Evolutionary conservation across 768 basidiomycete species (phyloP).

Genomic region (Porphyrellus cyaneotinctus): DNA sequence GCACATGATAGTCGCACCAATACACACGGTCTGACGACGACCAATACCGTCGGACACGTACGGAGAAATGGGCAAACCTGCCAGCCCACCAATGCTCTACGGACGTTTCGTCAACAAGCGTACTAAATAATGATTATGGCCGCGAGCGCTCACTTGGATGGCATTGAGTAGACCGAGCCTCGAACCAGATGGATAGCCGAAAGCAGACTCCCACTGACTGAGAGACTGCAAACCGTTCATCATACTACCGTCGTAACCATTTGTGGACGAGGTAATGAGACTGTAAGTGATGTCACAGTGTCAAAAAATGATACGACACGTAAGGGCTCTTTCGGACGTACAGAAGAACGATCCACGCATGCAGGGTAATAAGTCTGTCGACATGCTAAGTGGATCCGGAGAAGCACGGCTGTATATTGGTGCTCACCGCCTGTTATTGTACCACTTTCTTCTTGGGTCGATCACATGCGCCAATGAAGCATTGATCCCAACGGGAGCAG

Average conservation of each 20-base stretch:
- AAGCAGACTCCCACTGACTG: constrained; percentile 57
- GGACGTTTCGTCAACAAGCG: not conserved
- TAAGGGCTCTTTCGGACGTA: constrained; percentile 27
- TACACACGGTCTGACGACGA: constrained; percentile 58
- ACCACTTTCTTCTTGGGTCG: constrained; percentile 68
- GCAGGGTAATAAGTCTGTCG: constrained; percentile 53
- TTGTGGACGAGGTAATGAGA: constrained; percentile 72
- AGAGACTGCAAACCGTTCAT: constrained; percentile 78
- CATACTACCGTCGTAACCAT: constrained; percentile 74
- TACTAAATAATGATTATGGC: not conserved
- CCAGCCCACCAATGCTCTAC: constrained; percentile 67
- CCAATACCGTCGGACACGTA: constrained; percentile 71
- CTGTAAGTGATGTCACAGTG: constrained; percentile 27
- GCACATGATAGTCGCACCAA: constrained; percentile 71
- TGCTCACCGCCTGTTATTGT: constrained; percentile 67
- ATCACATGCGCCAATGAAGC: constrained; percentile 50
- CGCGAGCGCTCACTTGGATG: constrained; percentile 49
- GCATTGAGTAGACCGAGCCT: constrained; percentile 69
- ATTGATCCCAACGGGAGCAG: constrained; percentile 27
- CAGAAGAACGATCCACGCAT: constrained; percentile 69
- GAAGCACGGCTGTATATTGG: not conserved
- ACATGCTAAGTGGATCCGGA: not conserved
- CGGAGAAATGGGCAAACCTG: constrained; percentile 66
- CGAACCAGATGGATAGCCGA: constrained; percentile 52
- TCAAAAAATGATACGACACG: not conserved